Evolutionary conservation across 352 stramenopile species (phyloP).

Genomic region (Pythium apleroticum): DNA sequence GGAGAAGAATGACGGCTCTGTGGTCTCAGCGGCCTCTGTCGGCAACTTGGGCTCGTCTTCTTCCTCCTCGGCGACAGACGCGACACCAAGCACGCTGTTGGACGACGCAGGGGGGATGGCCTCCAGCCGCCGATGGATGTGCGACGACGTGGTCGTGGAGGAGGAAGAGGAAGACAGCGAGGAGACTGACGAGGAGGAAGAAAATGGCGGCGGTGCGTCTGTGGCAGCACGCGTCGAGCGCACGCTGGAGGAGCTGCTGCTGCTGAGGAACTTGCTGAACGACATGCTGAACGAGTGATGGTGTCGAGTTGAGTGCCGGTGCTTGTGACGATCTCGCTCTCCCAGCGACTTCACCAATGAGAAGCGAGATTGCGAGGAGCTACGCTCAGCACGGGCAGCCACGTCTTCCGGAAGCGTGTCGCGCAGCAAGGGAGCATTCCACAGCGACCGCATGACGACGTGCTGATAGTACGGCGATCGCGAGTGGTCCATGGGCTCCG

Average conservation of each 20-base stretch:
- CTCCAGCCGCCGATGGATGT: slow-evolving; percentile 7
- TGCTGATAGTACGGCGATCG: slow-evolving; percentile 74
- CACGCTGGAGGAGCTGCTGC: slow-evolving; percentile 12
- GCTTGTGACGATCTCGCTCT: neutral
- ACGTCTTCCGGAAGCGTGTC: slow-evolving; percentile 55
- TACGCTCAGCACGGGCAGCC: slow-evolving; percentile 34
- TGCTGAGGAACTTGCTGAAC: slow-evolving; percentile 13
- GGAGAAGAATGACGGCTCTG: slow-evolving; percentile 15
- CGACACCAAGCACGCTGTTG: neutral
- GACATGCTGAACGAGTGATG: slow-evolving; percentile 1
- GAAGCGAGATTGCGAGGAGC: slow-evolving; percentile 20
- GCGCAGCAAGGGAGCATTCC: slow-evolving; percentile 49
- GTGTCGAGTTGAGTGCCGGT: slow-evolving; percentile 1
- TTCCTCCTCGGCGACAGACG: neutral
- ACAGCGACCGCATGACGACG: slow-evolving; percentile 58
- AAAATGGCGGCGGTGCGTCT: neutral
- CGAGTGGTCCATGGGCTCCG: slow-evolving; percentile 27
- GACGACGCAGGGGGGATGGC: slow-evolving; percentile 3
- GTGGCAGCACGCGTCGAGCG: neutral
- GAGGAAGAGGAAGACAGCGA: neutral
- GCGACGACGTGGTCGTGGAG: neutral
- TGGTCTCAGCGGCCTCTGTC: neutral
- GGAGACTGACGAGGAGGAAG: neutral
- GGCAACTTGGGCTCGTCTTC: slow-evolving; percentile 1
- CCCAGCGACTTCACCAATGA: slow-evolving; percentile 27